Evolutionary conservation across 768 basidiomycete species (phyloP).

Genomic region (Pholiota molesta): DNA sequence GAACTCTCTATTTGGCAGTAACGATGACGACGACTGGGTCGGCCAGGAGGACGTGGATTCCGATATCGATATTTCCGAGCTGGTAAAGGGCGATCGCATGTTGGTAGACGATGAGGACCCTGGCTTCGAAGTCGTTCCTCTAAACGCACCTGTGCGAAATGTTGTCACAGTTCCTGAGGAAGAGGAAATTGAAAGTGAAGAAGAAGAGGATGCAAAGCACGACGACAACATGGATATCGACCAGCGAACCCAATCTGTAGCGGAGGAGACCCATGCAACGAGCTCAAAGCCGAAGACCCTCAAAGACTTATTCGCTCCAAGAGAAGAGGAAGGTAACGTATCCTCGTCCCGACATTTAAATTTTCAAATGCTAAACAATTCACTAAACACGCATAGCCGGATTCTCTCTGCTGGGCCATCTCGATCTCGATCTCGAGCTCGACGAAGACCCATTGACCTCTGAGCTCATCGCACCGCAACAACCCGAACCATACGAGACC

Average conservation of each 20-base stretch:
- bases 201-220: constrained; percentile 6
- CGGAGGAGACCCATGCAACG: background rate
- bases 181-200: constrained; percentile 15
- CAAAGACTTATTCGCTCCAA: constrained; percentile 76
- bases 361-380: background rate
- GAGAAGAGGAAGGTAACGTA: constrained; percentile 60
- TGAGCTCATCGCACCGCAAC: constrained; percentile 12
- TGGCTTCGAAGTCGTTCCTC: constrained; percentile 38
- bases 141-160: constrained; percentile 18
- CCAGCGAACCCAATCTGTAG: constrained; percentile 3
- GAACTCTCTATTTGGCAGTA: constrained; percentile 53
- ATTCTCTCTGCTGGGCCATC: constrained; percentile 77
- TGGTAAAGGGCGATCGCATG: constrained; percentile 27
- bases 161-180: background rate
- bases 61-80: constrained; percentile 51
- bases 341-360: background rate
- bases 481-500: constrained; percentile 8
- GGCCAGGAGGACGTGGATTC: constrained; percentile 60
- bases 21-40: constrained; percentile 57
- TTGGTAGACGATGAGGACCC: constrained; percentile 28
- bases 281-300: constrained; percentile 39
- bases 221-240: constrained; percentile 14
- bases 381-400: constrained; percentile 40
- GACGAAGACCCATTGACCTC: constrained; percentile 52
- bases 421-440: constrained; percentile 73